Conservation (phyloP, 352 stramenopile genomes). For the Globisporangium acanthophoron region DNA sequence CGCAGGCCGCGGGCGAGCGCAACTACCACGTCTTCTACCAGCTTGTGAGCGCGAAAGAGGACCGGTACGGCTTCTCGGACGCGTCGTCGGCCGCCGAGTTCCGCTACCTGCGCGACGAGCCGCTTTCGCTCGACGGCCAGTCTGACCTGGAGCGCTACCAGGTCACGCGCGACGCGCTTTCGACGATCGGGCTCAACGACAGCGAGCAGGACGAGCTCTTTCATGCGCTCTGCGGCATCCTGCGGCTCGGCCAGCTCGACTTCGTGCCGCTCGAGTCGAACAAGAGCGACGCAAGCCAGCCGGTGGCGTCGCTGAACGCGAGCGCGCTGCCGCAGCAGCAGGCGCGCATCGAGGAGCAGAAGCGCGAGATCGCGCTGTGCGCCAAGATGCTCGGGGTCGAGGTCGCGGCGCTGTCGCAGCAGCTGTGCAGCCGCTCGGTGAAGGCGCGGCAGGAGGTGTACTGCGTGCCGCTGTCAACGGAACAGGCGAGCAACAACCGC, state of each 20-base stretch:
- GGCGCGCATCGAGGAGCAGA: constrained; percentile 41
- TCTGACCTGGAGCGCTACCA: constrained; percentile 72
- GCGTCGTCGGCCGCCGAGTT: constrained; percentile 48
- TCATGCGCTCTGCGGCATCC: constrained; percentile 60
- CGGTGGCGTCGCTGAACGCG: constrained; percentile 39
- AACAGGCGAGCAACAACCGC: constrained; percentile 81
- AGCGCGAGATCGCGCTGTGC: constrained; percentile 53
- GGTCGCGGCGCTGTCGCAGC: constrained; percentile 39
- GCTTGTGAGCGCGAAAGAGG: constrained; percentile 67
- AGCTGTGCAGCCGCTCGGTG: constrained; percentile 78
- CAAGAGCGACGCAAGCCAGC: constrained; percentile 70
- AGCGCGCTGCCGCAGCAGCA: constrained; percentile 13
- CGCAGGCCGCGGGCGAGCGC: constrained; percentile 86
- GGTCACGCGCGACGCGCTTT: constrained; percentile 71
- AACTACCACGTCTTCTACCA: constrained; percentile 99
- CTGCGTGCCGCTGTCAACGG: constrained; percentile 59
- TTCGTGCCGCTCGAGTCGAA: constrained; percentile 74
- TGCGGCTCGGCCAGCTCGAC: constrained; percentile 77
- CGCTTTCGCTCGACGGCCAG: constrained; percentile 61
- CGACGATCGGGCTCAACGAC: constrained; percentile 69
- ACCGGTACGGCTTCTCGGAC: constrained; percentile 42
- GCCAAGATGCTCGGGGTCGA: constrained; percentile 69
- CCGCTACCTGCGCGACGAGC: constrained; percentile 71
- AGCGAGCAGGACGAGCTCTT: constrained; percentile 74
- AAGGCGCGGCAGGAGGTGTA: constrained; percentile 82